Conservation (phyloP, 2,329 filamentous ascomycete genomes). For the Triangularia verruculosa region DNA sequence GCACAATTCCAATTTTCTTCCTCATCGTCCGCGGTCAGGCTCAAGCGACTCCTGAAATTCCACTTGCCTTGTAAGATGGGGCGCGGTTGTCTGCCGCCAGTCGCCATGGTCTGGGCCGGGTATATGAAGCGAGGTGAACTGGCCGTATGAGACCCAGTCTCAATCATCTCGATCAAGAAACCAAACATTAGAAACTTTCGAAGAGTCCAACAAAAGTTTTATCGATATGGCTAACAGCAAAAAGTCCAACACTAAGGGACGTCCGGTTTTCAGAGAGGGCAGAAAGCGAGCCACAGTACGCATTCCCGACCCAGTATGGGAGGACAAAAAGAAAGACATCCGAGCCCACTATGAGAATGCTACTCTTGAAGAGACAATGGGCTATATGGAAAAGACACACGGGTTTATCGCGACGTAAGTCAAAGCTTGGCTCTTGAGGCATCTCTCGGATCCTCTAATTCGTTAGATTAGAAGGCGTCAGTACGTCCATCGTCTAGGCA, state of each 20-base stretch:
- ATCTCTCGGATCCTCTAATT: not conserved
- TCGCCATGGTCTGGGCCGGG: not conserved
- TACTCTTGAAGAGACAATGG: constrained; percentile 7
- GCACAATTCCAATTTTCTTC: not conserved
- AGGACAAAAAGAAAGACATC: not conserved
- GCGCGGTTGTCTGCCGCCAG: not conserved
- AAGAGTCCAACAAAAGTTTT: too few species aligned
- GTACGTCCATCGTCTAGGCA: constrained; percentile 15
- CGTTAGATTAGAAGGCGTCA: constrained; percentile 18
- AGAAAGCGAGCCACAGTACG: too few species aligned
- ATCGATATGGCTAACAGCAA: too few species aligned
- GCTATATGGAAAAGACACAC: constrained; percentile 10
- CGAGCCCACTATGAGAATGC: not conserved
- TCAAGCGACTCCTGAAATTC: not conserved
- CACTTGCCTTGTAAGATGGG: not conserved
- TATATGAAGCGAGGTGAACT: not conserved
- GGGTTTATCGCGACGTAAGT: not conserved
- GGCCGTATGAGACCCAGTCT: too few species aligned
- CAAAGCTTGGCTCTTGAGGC: not conserved
- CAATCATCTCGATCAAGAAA: too few species aligned
- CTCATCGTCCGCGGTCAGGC: not conserved
- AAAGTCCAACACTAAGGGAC: too few species aligned
- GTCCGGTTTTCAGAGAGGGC: too few species aligned
- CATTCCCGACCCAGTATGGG: constrained; percentile 15
- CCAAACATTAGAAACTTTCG: too few species aligned